phyloP scores from a whole-genome alignment of 177 flowering plant species.

The Telopea speciosissima region DNA sequence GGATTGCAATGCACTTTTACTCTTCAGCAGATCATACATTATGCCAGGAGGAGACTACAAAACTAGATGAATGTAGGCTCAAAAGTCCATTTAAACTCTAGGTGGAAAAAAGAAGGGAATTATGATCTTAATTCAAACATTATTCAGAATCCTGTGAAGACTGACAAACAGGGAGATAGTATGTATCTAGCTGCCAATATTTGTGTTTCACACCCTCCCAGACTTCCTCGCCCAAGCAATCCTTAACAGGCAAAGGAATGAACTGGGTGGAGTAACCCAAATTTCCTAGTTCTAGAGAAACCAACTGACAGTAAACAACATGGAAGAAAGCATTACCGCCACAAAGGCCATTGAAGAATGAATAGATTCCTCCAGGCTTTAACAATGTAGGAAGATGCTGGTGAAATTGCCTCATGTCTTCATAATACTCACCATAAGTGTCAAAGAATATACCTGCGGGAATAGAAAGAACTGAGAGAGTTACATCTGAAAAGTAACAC shows the following conservation, averaged over 20 bases:
- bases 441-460: slow-evolving; percentile 88
- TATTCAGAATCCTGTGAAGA: slow-evolving; percentile 49
- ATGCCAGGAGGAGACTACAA: background rate
- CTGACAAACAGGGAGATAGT: slow-evolving; percentile 95
- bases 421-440: slow-evolving; percentile 95
- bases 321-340: slow-evolving; percentile 97
- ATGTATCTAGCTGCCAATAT: slow-evolving; percentile 97
- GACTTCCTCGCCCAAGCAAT: slow-evolving; percentile 75
- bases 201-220: slow-evolving; percentile 97
- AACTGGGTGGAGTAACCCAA: slow-evolving; percentile 82
- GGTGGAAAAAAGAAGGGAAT: background rate
- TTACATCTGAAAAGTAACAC: background rate
- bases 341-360: slow-evolving; percentile 94
- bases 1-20: background rate
- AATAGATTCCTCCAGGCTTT: slow-evolving; percentile 87
- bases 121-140: slow-evolving; percentile 16
- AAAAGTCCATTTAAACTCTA: background rate
- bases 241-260: slow-evolving; percentile 90
- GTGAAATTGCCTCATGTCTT: slow-evolving; percentile 91
- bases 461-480: background rate
- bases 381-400: slow-evolving; percentile 71
- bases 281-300: slow-evolving; percentile 76
- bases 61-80: background rate
- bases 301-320: slow-evolving; percentile 90
- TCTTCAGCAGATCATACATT: background rate